Percentiles rank a stretch among this genome's conserved stretches.
phyloP scores from a whole-genome alignment of 306 rosid genomes.

The Casuarina glauca region DNA sequence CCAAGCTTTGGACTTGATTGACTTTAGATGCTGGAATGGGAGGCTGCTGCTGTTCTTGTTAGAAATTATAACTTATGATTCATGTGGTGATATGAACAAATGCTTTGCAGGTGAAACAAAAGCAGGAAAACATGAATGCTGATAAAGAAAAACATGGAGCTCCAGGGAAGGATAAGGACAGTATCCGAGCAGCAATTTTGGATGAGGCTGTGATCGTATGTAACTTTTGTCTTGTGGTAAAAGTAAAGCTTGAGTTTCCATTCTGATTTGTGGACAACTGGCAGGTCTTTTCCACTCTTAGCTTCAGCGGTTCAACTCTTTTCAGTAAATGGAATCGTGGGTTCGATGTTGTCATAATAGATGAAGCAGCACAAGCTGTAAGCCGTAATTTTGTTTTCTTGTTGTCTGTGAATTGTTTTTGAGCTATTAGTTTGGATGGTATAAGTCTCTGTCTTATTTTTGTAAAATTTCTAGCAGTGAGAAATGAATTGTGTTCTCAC shows the following conservation, averaged over 20 bases:
- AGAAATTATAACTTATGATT: background rate
- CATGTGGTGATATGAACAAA: constrained; percentile 14
- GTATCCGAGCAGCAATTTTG: constrained; percentile 65
- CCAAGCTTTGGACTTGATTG: background rate
- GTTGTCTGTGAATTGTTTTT: background rate
- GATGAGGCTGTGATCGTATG: constrained; percentile 92
- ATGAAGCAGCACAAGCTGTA: constrained; percentile 99
- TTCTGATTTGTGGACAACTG: constrained; percentile 35
- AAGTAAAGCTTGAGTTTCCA: constrained; percentile 24
- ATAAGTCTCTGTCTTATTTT: background rate
- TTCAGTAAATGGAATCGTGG: constrained; percentile 77
- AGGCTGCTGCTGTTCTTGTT: background rate
- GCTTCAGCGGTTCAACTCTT: constrained; percentile 78
- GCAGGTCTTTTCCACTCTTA: constrained; percentile 96
- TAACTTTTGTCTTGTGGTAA: constrained; percentile 21
- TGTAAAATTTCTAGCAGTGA: background rate
- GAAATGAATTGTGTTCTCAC: background rate
- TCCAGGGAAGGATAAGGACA: constrained; percentile 63
- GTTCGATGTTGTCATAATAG: constrained; percentile 94
- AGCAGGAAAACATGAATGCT: constrained; percentile 47
- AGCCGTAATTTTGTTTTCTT: constrained; percentile 28
- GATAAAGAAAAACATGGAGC: constrained; percentile 64
- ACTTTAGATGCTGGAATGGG: background rate
- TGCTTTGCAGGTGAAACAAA: constrained; percentile 66
- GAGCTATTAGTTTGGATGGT: background rate